Evolutionary conservation across 1,139 yeast species (phyloP), one percentile per base, ranked within the genome.

Genomic region (Yamadazyma dendronema): DNA sequence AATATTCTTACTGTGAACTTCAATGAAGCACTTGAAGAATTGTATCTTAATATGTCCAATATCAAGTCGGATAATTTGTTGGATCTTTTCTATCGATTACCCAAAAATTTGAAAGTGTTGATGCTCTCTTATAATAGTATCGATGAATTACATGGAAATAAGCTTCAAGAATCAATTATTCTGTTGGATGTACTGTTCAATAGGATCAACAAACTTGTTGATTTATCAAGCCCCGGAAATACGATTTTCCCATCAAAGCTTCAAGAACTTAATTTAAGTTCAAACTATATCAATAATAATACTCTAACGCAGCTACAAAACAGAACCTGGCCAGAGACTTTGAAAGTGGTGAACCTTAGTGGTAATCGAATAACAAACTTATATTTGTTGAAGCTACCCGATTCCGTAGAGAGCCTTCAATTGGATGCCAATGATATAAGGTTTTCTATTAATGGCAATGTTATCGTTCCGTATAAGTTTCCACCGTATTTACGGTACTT

Each of bases 91-190:
- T 5, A 9, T 2, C 28, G 35, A 4, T 51, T 59, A 24, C 65
- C 67, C 0, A 30, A 34, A 2, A 37, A 48, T 21, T 47, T 66
- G 31, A 56, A 52, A 11, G 59, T 62, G 2, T 46, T 67, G 24
- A 65, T 66, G 72, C 43, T 66, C 31, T 59, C 70, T 0, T 54
- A 62, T 46, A 66, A 65, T 39, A 49, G 52, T 4, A 35, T 44
- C 3, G 39, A 37, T 5, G n/a, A 12, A 3, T 37, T 44, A 4
- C 16, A 32, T 16, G 41, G 34, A 4, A 45, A 54, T 8, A 36
- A 39, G 9, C 52, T 65, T 13, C 69, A 67, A 0, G 42, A 39
- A 8, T 45, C 57, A 2, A 46, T 66, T 31, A 59, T 56, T 34
- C 57, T 60, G 2, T 42, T 65, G 19, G 71, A 65, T 38, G 39